phyloP scores from a whole-genome alignment of 257 asterid genomes.

The Solanum commersonii region DNA sequence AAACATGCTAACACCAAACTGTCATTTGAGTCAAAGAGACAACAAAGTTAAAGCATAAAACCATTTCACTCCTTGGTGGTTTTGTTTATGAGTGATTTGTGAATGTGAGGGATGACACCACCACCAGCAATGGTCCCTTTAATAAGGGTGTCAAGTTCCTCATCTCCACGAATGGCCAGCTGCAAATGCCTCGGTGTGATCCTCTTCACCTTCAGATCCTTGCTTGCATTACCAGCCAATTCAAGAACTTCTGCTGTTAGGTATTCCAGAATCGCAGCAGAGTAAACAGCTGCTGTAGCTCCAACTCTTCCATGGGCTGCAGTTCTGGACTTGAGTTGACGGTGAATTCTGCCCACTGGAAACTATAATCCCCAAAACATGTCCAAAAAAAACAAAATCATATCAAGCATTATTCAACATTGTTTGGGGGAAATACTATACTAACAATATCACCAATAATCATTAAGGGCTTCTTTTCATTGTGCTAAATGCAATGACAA shows the following conservation, averaged over 20 bases:
- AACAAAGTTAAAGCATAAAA: not conserved
- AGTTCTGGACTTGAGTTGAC: constrained; percentile 80
- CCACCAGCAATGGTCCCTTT: constrained; percentile 97
- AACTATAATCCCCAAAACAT: constrained; percentile 32
- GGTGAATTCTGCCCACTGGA: constrained; percentile 93
- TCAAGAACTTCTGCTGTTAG: constrained; percentile 93
- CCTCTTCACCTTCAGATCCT: constrained; percentile 92
- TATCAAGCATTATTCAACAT: not conserved
- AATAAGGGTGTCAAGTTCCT: constrained; percentile 93
- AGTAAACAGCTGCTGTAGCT: constrained; percentile 91
- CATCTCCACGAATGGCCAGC: constrained; percentile 92
- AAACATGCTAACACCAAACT: not conserved
- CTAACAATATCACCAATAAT: not conserved
- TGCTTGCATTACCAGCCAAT: constrained; percentile 95
- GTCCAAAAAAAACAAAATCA: not conserved
- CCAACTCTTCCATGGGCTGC: constrained; percentile 91
- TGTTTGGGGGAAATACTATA: too few relatives aligned
- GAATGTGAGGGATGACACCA: constrained; percentile 97
- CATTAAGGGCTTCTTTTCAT: not conserved
- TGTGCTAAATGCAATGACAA: not conserved
- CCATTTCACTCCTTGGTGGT: constrained; percentile 72
- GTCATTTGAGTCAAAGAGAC: not conserved
- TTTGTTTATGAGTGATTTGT: constrained; percentile 97
- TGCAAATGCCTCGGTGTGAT: constrained; percentile 89
- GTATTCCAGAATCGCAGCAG: constrained; percentile 90